Base-by-base conservation (phyloP, 2,329 filamentous ascomycete genomes). In the Epicoccum nigrum region DNA sequence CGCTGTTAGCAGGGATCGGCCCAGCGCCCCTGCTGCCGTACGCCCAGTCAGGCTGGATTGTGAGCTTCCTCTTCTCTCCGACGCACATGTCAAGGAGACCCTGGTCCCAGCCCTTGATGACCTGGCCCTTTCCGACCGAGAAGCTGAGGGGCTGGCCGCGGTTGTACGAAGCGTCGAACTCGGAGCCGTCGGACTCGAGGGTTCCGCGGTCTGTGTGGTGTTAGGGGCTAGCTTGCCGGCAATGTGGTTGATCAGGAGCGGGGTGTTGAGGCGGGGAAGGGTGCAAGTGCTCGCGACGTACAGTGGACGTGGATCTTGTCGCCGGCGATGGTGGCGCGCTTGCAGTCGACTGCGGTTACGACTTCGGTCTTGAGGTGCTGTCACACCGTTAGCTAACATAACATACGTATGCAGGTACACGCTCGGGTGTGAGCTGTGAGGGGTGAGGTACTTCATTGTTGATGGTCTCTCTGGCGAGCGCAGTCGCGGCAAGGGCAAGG, bases 51-150 rank as follows among this genome's bases (percentile, higher is more conserved):
- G 93, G 92, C 43, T 92, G 91, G 45, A 99, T 94, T 21, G 91
- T 97, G 71, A 99, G 79, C 52, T 86, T 93, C 76, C 76, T 84
- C 85, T 96, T 96, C 81, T 99, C 93, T 58, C 94, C 94, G 64
- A 94, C 88, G 77, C 93, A 97, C 93, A 97, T 97, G 70, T 92
- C 90, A 37, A 95, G 71, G 19, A 97, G 83, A 44, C 93, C 93
- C 70, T 96, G 79, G 67, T 97, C 93, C 92, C 92, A 97, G 68
- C 93, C 93, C 80, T 94, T 92, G 77, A 99, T 99, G 53, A 97
- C 94, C 73, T 89, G 85, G 37, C 93, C 92, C 46, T 81, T 79
- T 50, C 93, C 94, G 35, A 99, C 80, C 58, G 81, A 84, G 78
- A 99, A 97, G 63, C 73, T 79, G 67, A 99, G 83, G 4, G 94